phyloP scores from a whole-genome alignment of 306 rosid genomes.

The Castanea mollissima region DNA sequence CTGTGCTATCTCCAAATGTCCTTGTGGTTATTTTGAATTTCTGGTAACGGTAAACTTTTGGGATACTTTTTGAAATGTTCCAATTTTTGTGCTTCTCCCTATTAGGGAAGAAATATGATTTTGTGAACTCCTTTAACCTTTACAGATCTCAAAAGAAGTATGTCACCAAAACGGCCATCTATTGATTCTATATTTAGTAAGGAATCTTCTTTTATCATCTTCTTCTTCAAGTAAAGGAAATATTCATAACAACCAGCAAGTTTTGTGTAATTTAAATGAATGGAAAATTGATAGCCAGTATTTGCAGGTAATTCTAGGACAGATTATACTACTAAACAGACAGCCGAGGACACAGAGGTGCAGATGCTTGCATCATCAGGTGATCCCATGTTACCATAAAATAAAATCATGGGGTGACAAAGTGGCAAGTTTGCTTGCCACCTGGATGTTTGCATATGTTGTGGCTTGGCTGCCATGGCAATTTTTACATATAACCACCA shows the following conservation, averaged over 20 bases:
- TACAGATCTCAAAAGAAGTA: slow-evolving; percentile 23
- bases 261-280: slow-evolving; percentile 1
- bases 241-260: background rate
- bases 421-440: slow-evolving; percentile 32
- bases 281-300: slow-evolving; percentile 19
- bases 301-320: slow-evolving; percentile 77
- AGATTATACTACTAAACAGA: slow-evolving; percentile 59
- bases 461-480: slow-evolving; percentile 43
- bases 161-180: slow-evolving; percentile 14
- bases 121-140: slow-evolving; percentile 14
- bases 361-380: slow-evolving; percentile 74
- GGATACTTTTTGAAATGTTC: background rate
- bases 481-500: slow-evolving; percentile 40
- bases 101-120: background rate
- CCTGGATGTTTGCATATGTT: slow-evolving; percentile 29
- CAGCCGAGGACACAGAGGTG: slow-evolving; percentile 64
- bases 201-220: background rate
- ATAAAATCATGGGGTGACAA: slow-evolving; percentile 16
- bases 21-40: background rate
- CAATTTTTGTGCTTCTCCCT: background rate
- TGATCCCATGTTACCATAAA: slow-evolving; percentile 88
- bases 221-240: background rate
- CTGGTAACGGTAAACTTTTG: background rate
- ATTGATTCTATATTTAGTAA: slow-evolving; percentile 16
- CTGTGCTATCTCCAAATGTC: background rate